Percentiles rank a stretch among this genome's conserved stretches.
These are phyloP conservation scores for Cladosporium sp. DNA, from an alignment of 2,329 filamentous ascomycete genomes.

Conservation along the genomic window DNA sequence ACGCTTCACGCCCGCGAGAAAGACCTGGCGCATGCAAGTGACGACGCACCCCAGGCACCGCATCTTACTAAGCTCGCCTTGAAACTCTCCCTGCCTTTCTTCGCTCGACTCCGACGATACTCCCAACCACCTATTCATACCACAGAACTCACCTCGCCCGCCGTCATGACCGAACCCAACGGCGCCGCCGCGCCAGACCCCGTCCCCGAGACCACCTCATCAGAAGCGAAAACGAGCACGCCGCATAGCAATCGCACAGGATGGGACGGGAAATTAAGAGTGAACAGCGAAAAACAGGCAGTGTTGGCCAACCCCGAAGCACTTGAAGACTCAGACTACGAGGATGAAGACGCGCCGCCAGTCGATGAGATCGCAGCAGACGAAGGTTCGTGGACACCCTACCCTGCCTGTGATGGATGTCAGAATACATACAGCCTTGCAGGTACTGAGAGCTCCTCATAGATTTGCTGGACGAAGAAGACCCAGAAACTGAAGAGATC, in stretches of 20 bases:
- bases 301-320: conserved; percentile 74
- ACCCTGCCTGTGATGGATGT: too few species aligned
- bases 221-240: conserved; percentile 7
- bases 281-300: conserved; percentile 59
- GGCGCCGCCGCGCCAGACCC: conserved; percentile 1
- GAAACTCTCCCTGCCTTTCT: too few species aligned
- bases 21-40: too few species aligned
- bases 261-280: conserved; percentile 78
- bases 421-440: too few species aligned
- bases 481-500: conserved; percentile 64
- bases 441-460: too few species aligned
- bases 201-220: background rate
- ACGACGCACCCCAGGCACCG: too few species aligned
- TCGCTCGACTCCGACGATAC: too few species aligned
- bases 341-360: conserved; percentile 62
- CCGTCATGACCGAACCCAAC: conserved; percentile 6
- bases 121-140: background rate
- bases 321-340: conserved; percentile 80
- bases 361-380: conserved; percentile 76
- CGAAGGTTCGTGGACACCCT: conserved; percentile 65
- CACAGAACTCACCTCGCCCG: too few species aligned
- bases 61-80: too few species aligned
- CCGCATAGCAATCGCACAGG: conserved; percentile 41
- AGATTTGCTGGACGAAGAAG: conserved; percentile 58
- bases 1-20: too few species aligned